These are phyloP conservation scores for Macrolepiota fuliginosa DNA, from an alignment of 768 basidiomycete genomes.

Conservation along the genomic window DNA sequence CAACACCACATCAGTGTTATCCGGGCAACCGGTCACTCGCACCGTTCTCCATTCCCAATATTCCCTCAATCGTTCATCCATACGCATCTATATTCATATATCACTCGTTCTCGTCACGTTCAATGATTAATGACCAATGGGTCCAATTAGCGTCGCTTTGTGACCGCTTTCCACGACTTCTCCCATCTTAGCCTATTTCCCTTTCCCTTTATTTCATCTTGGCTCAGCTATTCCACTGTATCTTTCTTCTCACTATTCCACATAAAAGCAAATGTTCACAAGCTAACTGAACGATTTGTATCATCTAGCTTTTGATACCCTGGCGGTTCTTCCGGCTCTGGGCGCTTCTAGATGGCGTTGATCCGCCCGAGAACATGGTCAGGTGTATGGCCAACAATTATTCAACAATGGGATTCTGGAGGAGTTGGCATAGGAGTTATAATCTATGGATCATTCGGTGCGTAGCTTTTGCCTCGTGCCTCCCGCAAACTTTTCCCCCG, in stretches of 20 bases:
- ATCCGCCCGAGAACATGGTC: slow-evolving; percentile 98
- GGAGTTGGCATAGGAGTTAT: slow-evolving; percentile 95
- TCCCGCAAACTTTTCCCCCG: not conserved
- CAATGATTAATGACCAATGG: not conserved
- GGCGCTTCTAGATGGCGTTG: slow-evolving; percentile 84
- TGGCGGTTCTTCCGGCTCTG: slow-evolving; percentile 98
- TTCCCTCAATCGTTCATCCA: not conserved
- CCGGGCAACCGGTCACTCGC: not conserved
- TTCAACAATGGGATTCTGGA: slow-evolving; percentile 90
- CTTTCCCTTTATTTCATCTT: not conserved
- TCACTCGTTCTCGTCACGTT: not conserved
- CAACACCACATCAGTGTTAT: not conserved
- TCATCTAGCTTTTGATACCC: slow-evolving; percentile 75
- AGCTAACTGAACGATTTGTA: not conserved
- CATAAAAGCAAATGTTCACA: not conserved
- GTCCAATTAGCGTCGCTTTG: not conserved
- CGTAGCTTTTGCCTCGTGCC: slow-evolving; percentile 6
- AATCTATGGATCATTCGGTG: slow-evolving; percentile 94
- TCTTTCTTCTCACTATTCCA: not conserved
- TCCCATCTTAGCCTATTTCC: not conserved
- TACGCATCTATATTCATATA: not conserved
- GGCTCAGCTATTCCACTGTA: not conserved
- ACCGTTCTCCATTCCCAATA: not conserved
- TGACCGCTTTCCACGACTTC: not conserved
- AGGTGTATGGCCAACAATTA: slow-evolving; percentile 99